Percentiles rank a stretch among this genome's conserved stretches.
phyloP scores from a whole-genome alignment of 768 basidiomycete genomes.

The Amanita pseudoporphyria region DNA sequence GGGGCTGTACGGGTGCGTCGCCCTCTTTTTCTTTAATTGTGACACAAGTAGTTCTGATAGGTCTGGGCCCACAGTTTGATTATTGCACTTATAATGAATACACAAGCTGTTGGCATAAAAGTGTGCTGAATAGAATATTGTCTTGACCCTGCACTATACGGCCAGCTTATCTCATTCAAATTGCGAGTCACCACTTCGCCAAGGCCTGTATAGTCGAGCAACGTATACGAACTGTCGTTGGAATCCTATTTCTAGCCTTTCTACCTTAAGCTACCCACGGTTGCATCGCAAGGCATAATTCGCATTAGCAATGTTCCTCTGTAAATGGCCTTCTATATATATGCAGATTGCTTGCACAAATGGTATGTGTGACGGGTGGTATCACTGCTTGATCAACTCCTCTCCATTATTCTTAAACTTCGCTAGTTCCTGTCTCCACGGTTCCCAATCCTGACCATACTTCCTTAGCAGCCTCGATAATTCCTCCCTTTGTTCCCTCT shows the following conservation, averaged over 20 bases:
- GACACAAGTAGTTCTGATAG: background rate
- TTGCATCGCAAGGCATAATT: too few species aligned
- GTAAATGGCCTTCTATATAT: background rate
- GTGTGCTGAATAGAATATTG: constrained; percentile 15
- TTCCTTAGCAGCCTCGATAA: constrained; percentile 65
- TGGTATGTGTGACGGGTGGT: background rate
- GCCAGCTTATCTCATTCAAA: background rate
- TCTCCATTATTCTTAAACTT: constrained; percentile 69
- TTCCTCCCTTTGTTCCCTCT: constrained; percentile 84
- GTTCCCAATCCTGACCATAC: constrained; percentile 81
- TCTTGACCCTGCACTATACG: background rate
- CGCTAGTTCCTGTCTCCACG: constrained; percentile 72
- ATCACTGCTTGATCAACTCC: constrained; percentile 30
- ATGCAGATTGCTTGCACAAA: background rate
- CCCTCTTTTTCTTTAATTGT: background rate
- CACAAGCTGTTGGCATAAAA: constrained; percentile 43
- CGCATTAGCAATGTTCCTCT: too few species aligned
- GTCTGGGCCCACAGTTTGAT: constrained; percentile 42
- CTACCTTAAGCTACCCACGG: too few species aligned
- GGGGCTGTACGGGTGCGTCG: constrained; percentile 71
- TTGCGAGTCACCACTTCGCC: background rate
- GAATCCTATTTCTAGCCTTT: too few species aligned
- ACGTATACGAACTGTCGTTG: too few species aligned
- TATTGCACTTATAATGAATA: constrained; percentile 89
- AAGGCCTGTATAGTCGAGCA: too few species aligned